These are phyloP conservation scores for Cordia subcordata DNA, from an alignment of 257 asterid species.

Conservation along the genomic window DNA sequence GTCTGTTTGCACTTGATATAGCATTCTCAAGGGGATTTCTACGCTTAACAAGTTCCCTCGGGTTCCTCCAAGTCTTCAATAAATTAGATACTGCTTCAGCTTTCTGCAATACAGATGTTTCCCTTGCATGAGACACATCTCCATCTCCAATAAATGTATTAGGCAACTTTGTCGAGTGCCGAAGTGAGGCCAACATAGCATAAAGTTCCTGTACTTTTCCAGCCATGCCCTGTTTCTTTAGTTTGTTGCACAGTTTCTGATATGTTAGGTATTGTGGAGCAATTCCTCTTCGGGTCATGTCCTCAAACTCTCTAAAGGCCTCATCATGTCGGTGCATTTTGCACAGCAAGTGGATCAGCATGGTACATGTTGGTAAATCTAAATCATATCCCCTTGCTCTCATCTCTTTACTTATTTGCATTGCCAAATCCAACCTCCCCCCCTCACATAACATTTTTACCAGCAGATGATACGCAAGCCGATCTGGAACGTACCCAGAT, in stretches of 20 bases:
- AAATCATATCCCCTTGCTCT: slow-evolving; percentile 65
- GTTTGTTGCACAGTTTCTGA: slow-evolving; percentile 40
- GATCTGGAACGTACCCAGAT: slow-evolving; percentile 62
- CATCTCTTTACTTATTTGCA: slow-evolving; percentile 59
- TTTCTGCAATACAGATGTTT: slow-evolving; percentile 42
- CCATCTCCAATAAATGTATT: slow-evolving; percentile 42
- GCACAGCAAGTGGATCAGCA: slow-evolving; percentile 67
- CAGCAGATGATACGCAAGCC: slow-evolving; percentile 67
- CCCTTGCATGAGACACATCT: slow-evolving; percentile 37
- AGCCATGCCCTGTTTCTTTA: slow-evolving; percentile 53
- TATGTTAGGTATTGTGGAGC: slow-evolving; percentile 84
- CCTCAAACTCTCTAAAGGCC: slow-evolving; percentile 62
- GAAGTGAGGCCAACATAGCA: slow-evolving; percentile 53
- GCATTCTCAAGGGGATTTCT: background rate
- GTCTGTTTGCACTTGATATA: slow-evolving; percentile 26
- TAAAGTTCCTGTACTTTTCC: slow-evolving; percentile 46
- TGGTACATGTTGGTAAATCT: slow-evolving; percentile 74
- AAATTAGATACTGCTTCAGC: slow-evolving; percentile 66
- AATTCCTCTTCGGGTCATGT: slow-evolving; percentile 77
- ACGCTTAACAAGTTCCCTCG: slow-evolving; percentile 45
- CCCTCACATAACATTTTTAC: slow-evolving; percentile 70
- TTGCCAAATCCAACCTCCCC: slow-evolving; percentile 38
- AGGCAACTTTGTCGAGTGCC: slow-evolving; percentile 73
- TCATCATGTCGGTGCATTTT: slow-evolving; percentile 43
- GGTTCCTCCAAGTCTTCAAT: slow-evolving; percentile 51